Base-by-base conservation (phyloP, 768 basidiomycete genomes). In the Peribolospora baueri region DNA sequence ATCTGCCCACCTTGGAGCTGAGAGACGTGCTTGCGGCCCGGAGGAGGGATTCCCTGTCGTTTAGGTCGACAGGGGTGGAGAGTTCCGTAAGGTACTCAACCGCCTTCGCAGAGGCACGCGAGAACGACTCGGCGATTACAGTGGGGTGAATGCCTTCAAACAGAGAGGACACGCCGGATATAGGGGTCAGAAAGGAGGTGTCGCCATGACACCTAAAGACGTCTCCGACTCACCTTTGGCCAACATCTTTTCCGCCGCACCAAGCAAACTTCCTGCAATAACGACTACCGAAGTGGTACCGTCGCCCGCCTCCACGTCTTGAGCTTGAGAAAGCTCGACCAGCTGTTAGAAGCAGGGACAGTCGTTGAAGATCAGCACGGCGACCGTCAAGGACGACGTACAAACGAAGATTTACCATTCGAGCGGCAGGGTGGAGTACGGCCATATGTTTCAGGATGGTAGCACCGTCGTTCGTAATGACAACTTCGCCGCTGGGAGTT, bases 201-300 rank as follows among this genome's bases (percentile, higher is more conserved):
- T 14, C 50, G 42, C 14, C 39, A 48, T 36, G 41, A n/a, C 50
- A 6, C 7, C 5, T n/a, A 43, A 54, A 47, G 14, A 43, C 38
- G 41, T 41, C 11, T n/a, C 10, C 46, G 36, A 52, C 61, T 54
- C 51, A 69, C 87, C 90, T 68, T 97, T 95, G 62, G 79, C 74
- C 45, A 97, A 73, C 77, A 97, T 81, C 72, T 88, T 93, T 71
- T 97, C 93, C 14, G 93, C 91, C 37, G 91, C 91, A 49, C 81
- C 82, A 4, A 98, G 72, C 46, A 98, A 70, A 64, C 82, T 83
- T 49, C 93, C 93, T 14, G 93, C 93, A 39, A 98, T 74, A 25
- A 98, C 87, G 48, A 98, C 93, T 40, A 98, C 93, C 36, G 84
- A 82, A 4, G 93, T 98, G 7, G 93, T 98, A 5, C 93, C 93